Evolutionary conservation across 1,284 basidiomycete genomes (phyloP).

Genomic region (Ustilago curta): DNA sequence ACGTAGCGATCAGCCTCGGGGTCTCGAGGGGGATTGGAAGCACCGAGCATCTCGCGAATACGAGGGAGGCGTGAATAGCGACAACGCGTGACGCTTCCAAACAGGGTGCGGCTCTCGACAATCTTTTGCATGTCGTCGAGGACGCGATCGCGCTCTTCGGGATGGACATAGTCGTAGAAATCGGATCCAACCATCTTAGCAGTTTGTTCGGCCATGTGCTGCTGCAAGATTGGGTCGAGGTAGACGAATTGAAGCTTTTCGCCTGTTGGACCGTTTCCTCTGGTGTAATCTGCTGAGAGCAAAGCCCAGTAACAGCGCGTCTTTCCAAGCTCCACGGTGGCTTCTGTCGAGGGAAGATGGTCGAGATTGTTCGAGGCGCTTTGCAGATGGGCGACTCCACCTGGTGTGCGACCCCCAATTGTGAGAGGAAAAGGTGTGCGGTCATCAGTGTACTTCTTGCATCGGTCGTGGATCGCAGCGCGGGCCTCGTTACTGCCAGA

Average conservation of each 20-base stretch:
- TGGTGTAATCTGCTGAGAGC: conserved; percentile 40
- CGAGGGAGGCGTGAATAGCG: conserved; percentile 71
- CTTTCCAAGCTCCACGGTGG: conserved; percentile 38
- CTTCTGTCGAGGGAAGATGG: conserved; percentile 16
- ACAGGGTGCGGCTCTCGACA: conserved; percentile 81
- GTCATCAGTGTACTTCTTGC: conserved; percentile 34
- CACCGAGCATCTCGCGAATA: conserved; percentile 71
- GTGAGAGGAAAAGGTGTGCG: conserved; percentile 33
- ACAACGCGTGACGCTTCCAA: conserved; percentile 89
- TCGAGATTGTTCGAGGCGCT: neutral
- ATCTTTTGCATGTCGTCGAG: conserved; percentile 79
- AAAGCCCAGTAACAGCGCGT: conserved; percentile 58
- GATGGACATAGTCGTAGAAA: conserved; percentile 87
- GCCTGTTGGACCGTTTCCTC: conserved; percentile 24
- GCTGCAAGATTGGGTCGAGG: conserved; percentile 84
- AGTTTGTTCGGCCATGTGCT: conserved; percentile 81
- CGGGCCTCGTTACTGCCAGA: conserved; percentile 24
- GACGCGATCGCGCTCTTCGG: conserved; percentile 77
- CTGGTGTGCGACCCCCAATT: conserved; percentile 30
- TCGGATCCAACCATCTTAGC: conserved; percentile 78
- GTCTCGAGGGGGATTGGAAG: conserved; percentile 68
- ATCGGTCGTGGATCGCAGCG: conserved; percentile 22
- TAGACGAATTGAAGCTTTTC: conserved; percentile 83
- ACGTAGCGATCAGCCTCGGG: conserved; percentile 77
- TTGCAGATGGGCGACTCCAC: conserved; percentile 14